Evolutionary conservation across 805 yeast species (phyloP).

Genomic region (Ogataea chonburiensis): DNA sequence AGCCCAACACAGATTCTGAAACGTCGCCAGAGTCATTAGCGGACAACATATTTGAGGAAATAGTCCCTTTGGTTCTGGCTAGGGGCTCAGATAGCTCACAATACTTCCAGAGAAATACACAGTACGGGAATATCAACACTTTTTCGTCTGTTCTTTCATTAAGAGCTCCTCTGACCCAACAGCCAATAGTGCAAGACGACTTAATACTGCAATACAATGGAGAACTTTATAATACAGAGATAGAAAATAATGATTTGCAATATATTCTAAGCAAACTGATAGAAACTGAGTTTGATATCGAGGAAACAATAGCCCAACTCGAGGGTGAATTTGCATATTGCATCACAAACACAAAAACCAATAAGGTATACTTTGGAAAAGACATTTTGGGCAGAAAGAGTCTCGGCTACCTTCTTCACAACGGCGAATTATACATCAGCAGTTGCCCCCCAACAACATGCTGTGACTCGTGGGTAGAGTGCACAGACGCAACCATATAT

Average conservation of each 20-base stretch:
- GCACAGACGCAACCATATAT: constrained; percentile 52
- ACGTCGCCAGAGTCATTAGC: not conserved
- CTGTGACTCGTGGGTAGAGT: constrained; percentile 45
- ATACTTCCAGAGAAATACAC: constrained; percentile 23
- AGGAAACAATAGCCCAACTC: constrained; percentile 41
- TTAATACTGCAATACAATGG: constrained; percentile 81
- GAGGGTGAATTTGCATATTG: constrained; percentile 84
- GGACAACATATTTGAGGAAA: constrained; percentile 29
- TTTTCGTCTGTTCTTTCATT: constrained; percentile 78
- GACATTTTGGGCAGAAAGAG: constrained; percentile 84
- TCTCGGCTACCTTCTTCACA: constrained; percentile 44
- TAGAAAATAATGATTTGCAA: constrained; percentile 61
- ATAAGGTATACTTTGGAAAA: constrained; percentile 69
- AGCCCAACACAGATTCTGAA: not conserved
- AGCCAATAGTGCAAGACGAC: constrained; percentile 51
- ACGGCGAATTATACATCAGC: constrained; percentile 43
- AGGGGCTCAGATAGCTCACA: constrained; percentile 65
- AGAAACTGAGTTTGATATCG: constrained; percentile 34
- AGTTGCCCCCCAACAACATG: constrained; percentile 43
- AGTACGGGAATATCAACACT: constrained; percentile 31
- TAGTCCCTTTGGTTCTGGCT: constrained; percentile 46
- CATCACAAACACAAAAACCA: constrained; percentile 42
- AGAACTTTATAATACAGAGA: constrained; percentile 69
- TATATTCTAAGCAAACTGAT: constrained; percentile 43
- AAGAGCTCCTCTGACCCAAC: constrained; percentile 73